These are phyloP conservation scores for Corylus heterophylla DNA, from an alignment of 306 rosid species.

Conservation along the genomic window DNA sequence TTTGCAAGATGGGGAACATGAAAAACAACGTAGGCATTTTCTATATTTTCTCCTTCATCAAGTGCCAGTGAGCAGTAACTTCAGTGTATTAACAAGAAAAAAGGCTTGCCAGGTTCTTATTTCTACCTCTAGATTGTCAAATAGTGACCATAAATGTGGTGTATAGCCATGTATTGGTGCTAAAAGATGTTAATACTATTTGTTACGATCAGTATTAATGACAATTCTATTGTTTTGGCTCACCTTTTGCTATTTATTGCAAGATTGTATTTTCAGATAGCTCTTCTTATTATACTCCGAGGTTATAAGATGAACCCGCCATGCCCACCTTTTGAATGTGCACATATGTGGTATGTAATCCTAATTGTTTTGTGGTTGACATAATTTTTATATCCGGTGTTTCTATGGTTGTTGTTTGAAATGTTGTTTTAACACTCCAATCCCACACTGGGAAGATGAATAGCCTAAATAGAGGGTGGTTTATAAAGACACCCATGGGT, in stretches of 20 bases:
- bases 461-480: no score
- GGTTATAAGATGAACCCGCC: constrained; percentile 95
- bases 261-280: constrained; percentile 74
- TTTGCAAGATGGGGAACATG: constrained; percentile 95
- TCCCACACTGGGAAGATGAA: no score
- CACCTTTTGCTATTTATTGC: constrained; percentile 33
- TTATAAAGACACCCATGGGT: no score
- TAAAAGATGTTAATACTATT: background rate
- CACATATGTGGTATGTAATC: constrained; percentile 81
- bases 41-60: constrained; percentile 96
- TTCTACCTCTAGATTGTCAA: constrained; percentile 31
- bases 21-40: constrained; percentile 91
- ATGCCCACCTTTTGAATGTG: constrained; percentile 92
- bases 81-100: constrained; percentile 77
- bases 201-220: constrained; percentile 1
- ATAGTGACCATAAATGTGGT: constrained; percentile 19
- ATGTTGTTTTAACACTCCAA: no score
- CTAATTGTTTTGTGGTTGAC: background rate
- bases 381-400: background rate
- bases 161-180: constrained; percentile 13
- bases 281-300: constrained; percentile 82
- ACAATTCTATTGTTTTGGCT: constrained; percentile 20
- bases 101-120: constrained; percentile 85
- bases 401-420: background rate
- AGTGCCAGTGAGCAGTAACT: constrained; percentile 94